Percentiles rank a stretch among this genome's conserved stretches.
phyloP scores from a whole-genome alignment of 768 basidiomycete genomes.

The Cystobasidium onofrii region DNA sequence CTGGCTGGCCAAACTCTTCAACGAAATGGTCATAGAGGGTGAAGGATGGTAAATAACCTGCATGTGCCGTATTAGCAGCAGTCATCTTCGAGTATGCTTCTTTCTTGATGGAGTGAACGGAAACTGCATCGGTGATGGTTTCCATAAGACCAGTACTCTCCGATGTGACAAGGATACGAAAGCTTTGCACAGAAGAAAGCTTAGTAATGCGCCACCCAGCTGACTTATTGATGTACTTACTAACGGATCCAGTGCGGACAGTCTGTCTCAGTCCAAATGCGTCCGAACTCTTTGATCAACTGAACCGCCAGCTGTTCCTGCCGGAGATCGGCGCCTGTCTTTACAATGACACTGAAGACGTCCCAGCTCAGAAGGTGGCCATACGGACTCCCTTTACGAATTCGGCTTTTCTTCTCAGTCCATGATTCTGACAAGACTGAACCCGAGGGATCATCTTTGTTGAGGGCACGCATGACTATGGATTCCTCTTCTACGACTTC shows the following conservation, averaged over 20 bases:
- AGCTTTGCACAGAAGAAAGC: constrained; percentile 55
- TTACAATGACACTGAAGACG: constrained; percentile 86
- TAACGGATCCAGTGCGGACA: constrained; percentile 90
- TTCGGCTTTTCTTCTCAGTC: constrained; percentile 87
- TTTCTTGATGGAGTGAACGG: constrained; percentile 99
- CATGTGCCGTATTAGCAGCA: constrained; percentile 49
- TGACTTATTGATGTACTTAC: constrained; percentile 51
- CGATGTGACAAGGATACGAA: constrained; percentile 91
- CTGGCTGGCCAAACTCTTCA: constrained; percentile 78
- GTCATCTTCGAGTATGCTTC: constrained; percentile 86
- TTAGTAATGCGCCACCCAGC: too few species aligned
- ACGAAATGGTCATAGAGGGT: constrained; percentile 86
- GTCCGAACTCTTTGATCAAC: constrained; percentile 80
- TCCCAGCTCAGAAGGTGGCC: constrained; percentile 74
- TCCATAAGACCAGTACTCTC: constrained; percentile 88
- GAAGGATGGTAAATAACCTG: constrained; percentile 51
- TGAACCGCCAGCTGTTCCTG: constrained; percentile 97
- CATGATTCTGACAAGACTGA: constrained; percentile 93
- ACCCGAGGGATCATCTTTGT: constrained; percentile 90
- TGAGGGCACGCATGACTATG: constrained; percentile 84
- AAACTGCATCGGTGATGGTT: constrained; percentile 95
- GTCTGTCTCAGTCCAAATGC: constrained; percentile 90
- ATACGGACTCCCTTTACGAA: constrained; percentile 87
- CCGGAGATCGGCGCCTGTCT: constrained; percentile 89
- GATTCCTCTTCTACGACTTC: constrained; percentile 66